Evolutionary conservation across 495 filamentous ascomycete species (phyloP).

Genomic region (Physcia stellaris): DNA sequence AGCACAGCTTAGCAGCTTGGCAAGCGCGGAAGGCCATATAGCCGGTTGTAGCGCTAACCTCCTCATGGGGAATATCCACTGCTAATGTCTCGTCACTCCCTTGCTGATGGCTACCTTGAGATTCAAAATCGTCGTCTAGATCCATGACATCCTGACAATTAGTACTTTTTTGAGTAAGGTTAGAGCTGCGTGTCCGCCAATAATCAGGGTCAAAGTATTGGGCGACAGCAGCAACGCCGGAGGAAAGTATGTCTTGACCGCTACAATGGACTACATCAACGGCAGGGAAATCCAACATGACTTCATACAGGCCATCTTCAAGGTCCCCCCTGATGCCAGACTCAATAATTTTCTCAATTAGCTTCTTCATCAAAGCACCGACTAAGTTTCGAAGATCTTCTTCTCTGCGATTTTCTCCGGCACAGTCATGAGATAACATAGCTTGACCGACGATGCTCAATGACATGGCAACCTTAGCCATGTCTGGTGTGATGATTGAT

Average conservation of each 20-base stretch:
- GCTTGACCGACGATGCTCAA: slow-evolving; percentile 9
- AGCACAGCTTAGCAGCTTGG: slow-evolving; percentile 11
- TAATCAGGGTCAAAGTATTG: slow-evolving; percentile 7
- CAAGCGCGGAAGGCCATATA: slow-evolving; percentile 28
- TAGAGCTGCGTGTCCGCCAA: slow-evolving; percentile 3
- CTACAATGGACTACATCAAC: too few relatives aligned
- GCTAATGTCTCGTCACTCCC: slow-evolving; percentile 21
- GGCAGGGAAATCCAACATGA: too few relatives aligned
- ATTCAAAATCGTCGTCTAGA: slow-evolving; percentile 56
- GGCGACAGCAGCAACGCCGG: slow-evolving; percentile 7
- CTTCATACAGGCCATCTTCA: slow-evolving; percentile 15
- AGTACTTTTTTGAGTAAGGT: not conserved
- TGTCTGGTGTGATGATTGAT: slow-evolving; percentile 7
- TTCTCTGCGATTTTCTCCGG: not conserved
- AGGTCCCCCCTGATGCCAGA: slow-evolving; percentile 14
- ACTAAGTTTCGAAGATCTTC: not conserved
- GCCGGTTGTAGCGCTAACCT: slow-evolving; percentile 31
- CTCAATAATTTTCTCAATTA: slow-evolving; percentile 1
- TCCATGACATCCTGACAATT: slow-evolving; percentile 54
- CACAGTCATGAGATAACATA: slow-evolving; percentile 3
- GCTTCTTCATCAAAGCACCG: not conserved
- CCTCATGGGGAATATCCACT: slow-evolving; percentile 29
- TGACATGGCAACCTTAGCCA: slow-evolving; percentile 14
- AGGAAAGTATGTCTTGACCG: slow-evolving; percentile 1
- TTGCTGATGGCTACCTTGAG: slow-evolving; percentile 37